Evolutionary conservation across 1,284 basidiomycete genomes (phyloP).

Genomic region (Prillingera fragicola): DNA sequence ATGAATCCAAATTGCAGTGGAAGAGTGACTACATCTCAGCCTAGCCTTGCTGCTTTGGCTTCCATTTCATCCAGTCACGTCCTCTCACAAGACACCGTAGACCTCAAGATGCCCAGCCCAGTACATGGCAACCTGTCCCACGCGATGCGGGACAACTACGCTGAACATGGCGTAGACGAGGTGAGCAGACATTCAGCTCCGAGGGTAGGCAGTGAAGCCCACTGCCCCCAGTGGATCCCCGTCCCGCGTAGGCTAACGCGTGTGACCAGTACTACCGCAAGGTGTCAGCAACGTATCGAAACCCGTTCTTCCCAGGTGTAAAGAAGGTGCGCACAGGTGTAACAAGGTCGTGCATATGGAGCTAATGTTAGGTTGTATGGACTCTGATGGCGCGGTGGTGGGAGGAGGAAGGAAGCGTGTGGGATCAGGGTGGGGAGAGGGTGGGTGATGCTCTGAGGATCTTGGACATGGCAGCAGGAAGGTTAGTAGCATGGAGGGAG

Average conservation of each 20-base stretch:
- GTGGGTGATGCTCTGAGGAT: slow-evolving; percentile 33
- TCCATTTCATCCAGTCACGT: neutral
- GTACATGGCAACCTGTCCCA: slow-evolving; percentile 53
- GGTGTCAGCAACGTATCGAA: slow-evolving; percentile 62
- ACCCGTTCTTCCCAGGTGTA: slow-evolving; percentile 66
- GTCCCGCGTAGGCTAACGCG: neutral
- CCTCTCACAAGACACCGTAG: neutral
- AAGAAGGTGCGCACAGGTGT: slow-evolving; percentile 52
- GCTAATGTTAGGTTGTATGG: slow-evolving; percentile 27
- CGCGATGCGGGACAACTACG: slow-evolving; percentile 67
- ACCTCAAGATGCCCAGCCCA: neutral
- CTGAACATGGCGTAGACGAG: slow-evolving; percentile 60
- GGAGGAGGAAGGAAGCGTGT: slow-evolving; percentile 41
- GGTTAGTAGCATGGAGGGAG: slow-evolving; percentile 28
- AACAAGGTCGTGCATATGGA: slow-evolving; percentile 21
- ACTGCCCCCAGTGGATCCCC: neutral
- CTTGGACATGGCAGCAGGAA: slow-evolving; percentile 55
- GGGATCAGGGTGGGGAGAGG: slow-evolving; percentile 10
- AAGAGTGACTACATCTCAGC: too few species aligned
- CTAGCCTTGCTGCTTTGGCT: too few species aligned
- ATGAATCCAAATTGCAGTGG: too few species aligned
- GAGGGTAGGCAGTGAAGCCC: neutral
- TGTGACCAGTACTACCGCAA: slow-evolving; percentile 50
- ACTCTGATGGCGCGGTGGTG: slow-evolving; percentile 49
- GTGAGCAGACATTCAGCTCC: slow-evolving; percentile 34